phyloP scores from a whole-genome alignment of 2,329 filamentous ascomycete species.

The Pseudogymnoascus sp. region DNA sequence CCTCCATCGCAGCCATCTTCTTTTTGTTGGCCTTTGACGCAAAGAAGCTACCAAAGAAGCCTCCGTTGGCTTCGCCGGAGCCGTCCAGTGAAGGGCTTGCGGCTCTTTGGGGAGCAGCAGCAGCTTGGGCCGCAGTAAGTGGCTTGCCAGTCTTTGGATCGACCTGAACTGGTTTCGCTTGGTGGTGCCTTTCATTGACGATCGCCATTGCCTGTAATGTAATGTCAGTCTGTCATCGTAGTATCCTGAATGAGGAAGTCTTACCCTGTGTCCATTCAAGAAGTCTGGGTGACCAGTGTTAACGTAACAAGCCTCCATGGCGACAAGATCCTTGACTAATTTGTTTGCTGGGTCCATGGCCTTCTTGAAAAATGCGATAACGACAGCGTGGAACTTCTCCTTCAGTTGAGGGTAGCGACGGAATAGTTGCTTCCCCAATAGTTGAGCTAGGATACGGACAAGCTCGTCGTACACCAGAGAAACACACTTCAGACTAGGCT shows the following conservation, averaged over 20 bases:
- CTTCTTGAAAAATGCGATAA: slow-evolving; percentile 95
- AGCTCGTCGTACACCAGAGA: slow-evolving; percentile 95
- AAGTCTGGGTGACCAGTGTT: slow-evolving; percentile 99
- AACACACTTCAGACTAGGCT: slow-evolving; percentile 94
- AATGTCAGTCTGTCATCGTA: slow-evolving; percentile 21
- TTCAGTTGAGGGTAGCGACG: slow-evolving; percentile 88
- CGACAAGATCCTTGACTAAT: slow-evolving; percentile 82
- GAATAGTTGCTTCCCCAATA: slow-evolving; percentile 83
- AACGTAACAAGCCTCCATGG: slow-evolving; percentile 96
- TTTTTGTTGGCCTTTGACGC: slow-evolving; percentile 98
- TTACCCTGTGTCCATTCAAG: slow-evolving; percentile 81
- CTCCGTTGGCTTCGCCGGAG: slow-evolving; percentile 52
- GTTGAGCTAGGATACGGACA: slow-evolving; percentile 85
- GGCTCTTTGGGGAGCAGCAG: slow-evolving; percentile 55
- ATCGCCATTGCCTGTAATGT: slow-evolving; percentile 76
- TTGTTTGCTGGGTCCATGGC: slow-evolving; percentile 98
- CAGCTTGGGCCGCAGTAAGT: slow-evolving; percentile 51
- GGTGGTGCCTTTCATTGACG: slow-evolving; percentile 83
- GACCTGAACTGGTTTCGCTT: slow-evolving; percentile 80
- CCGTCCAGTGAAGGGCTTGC: slow-evolving; percentile 62
- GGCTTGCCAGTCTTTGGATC: slow-evolving; percentile 99
- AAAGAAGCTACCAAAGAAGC: slow-evolving; percentile 98
- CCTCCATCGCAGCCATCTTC: slow-evolving; percentile 99
- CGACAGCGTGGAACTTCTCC: slow-evolving; percentile 91
- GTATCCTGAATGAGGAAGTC: slow-evolving; percentile 24